Evolutionary conservation across 164 flowering plant species (phyloP), one percentile per base, ranked within the genome.

Genomic region (Macadamia integrifolia): DNA sequence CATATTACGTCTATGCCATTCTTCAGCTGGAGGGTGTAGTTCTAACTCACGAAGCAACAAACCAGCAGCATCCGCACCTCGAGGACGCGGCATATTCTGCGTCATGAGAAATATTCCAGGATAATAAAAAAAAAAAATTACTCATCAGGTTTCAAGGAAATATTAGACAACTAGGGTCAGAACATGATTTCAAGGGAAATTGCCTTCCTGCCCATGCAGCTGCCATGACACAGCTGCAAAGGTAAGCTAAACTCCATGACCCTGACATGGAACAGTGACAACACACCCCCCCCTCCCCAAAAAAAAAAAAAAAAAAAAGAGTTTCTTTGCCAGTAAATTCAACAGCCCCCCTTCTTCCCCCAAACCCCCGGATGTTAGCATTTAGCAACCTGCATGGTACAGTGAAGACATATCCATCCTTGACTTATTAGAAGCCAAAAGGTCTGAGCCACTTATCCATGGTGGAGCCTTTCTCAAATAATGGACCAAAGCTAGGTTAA

Each of bases 11-110:
- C 93, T 81, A 70, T 95, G 98, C 99, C 99, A 95, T 68, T 95
- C 99, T 85, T 95, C 99, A 71, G 98, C 90, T 42, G 99, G 99
- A 63, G 99, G 99, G 69, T 92, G 98, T 69, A 95, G 93, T 77
- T 95, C 99, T 66, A 92, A 79, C 78, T 95, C 99, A 49, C 99
- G 93, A 14, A 95, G 92, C 62, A 95, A 83, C 73, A 95, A 75
- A 58, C 99, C 99, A 69, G 99, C 99, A 68, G 99, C 99, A 86
- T 95, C 99, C 62, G 99, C 99, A 72, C 99, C 99, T 82, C 98
- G 90, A 49, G 99, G 99, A 55, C 99, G 86, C 57, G 99, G 99
- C 98, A 95, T 92, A 75, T 92, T 88, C 99, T 95, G 82, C 32
- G 46, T 13, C 58, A 46, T 43, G 40, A 35, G 40, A 56, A 56